Evolutionary conservation across 2,329 filamentous ascomycete genomes (phyloP).

Genomic region (Biscogniauxia mediterranea): DNA sequence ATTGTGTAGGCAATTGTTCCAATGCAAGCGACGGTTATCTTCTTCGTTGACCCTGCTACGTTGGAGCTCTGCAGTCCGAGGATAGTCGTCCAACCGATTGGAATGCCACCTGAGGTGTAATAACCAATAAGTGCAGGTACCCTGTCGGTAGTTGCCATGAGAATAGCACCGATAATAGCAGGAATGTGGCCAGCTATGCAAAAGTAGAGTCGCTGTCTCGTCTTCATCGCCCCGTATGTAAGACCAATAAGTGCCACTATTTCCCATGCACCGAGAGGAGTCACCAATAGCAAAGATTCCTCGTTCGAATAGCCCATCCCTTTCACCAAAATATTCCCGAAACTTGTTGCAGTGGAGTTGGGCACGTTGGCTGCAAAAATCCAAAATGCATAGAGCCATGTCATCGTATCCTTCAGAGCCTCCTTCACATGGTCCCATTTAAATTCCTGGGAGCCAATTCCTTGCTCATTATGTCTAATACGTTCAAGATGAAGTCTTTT

Average conservation of each 20-base stretch:
- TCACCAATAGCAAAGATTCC: slow-evolving; percentile 36
- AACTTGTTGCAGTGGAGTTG: slow-evolving; percentile 37
- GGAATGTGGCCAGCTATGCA: slow-evolving; percentile 37
- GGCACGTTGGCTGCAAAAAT: slow-evolving; percentile 38
- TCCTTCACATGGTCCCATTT: slow-evolving; percentile 36
- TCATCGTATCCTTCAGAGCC: slow-evolving; percentile 34
- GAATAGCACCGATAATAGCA: slow-evolving; percentile 35
- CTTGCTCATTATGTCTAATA: slow-evolving; percentile 36
- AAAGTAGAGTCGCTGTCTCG: slow-evolving; percentile 33
- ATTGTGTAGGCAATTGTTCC: slow-evolving; percentile 37
- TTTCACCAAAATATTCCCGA: slow-evolving; percentile 37
- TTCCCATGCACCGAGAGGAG: slow-evolving; percentile 37
- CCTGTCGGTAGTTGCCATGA: slow-evolving; percentile 39
- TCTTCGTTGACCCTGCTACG: slow-evolving; percentile 37
- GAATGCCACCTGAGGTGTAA: slow-evolving; percentile 38
- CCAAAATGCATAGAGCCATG: slow-evolving; percentile 37
- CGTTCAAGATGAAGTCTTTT: slow-evolving; percentile 33
- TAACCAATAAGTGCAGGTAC: slow-evolving; percentile 36
- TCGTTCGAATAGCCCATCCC: slow-evolving; percentile 36
- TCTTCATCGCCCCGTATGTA: slow-evolving; percentile 37
- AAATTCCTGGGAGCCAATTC: slow-evolving; percentile 34
- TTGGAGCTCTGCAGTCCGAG: slow-evolving; percentile 37
- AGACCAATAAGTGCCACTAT: slow-evolving; percentile 36
- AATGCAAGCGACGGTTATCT: slow-evolving; percentile 35
- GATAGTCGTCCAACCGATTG: slow-evolving; percentile 39